Conservation (phyloP, 768 basidiomycete species). For the Boletus subparvulus region DNA sequence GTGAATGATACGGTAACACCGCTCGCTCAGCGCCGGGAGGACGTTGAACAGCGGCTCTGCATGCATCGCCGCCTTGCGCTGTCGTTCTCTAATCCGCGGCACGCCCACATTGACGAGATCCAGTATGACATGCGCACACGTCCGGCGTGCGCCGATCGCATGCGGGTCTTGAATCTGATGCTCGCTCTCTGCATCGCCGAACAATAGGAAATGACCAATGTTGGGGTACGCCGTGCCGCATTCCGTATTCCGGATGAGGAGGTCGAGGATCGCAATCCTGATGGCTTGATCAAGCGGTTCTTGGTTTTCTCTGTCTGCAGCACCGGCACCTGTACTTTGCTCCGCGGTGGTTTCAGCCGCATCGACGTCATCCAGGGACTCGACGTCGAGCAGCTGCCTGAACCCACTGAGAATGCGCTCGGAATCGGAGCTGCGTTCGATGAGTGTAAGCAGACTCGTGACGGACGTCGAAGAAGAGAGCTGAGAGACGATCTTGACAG, state of each 20-base stretch:
- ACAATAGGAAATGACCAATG: conserved; percentile 83
- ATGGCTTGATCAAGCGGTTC: conserved; percentile 65
- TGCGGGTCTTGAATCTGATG: conserved; percentile 76
- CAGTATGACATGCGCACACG: conserved; percentile 80
- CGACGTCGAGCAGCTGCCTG: conserved; percentile 59
- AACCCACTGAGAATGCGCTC: conserved; percentile 84
- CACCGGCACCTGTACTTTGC: conserved; percentile 71
- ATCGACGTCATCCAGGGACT: conserved; percentile 60
- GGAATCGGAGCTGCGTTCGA: conserved; percentile 80
- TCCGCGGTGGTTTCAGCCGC: conserved; percentile 60
- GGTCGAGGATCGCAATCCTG: conserved; percentile 72
- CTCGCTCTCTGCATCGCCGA: conserved; percentile 60
- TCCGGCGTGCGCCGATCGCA: conserved; percentile 66
- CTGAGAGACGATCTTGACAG: conserved; percentile 70
- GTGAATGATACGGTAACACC: conserved; percentile 77
- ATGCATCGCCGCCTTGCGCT: conserved; percentile 27
- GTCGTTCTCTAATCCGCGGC: conserved; percentile 45
- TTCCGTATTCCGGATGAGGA: conserved; percentile 79
- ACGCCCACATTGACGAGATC: conserved; percentile 74
- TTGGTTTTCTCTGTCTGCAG: conserved; percentile 49
- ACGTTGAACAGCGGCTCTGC: conserved; percentile 56
- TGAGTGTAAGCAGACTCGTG: conserved; percentile 70
- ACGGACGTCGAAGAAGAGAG: conserved; percentile 69
- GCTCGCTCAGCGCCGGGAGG: conserved; percentile 80
- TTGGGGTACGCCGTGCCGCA: conserved; percentile 68